Percentiles rank a stretch among this genome's conserved stretches.
phyloP scores from a whole-genome alignment of 164 flowering plant species.

The Magnolia kwangsiensis region DNA sequence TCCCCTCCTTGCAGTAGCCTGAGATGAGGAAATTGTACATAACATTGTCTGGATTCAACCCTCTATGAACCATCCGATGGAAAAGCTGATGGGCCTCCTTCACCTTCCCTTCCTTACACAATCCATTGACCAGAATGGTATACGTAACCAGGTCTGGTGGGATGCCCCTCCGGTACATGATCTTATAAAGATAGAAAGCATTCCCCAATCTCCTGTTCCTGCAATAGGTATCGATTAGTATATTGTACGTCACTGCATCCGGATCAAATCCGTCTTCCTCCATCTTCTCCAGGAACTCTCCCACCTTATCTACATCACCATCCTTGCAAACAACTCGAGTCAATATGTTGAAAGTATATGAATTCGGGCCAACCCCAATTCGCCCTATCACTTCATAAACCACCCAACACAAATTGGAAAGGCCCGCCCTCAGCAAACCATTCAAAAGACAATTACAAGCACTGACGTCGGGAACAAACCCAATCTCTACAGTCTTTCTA shows the following conservation, averaged over 20 bases:
- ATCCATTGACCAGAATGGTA: constrained; percentile 72
- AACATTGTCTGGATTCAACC: constrained; percentile 58
- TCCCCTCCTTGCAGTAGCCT: constrained; percentile 74
- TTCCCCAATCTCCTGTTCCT: constrained; percentile 60
- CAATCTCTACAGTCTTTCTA: constrained; percentile 44
- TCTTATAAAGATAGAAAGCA: constrained; percentile 71
- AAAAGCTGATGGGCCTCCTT: constrained; percentile 79
- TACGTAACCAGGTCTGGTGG: constrained; percentile 73
- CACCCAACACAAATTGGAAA: constrained; percentile 56
- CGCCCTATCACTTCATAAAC: constrained; percentile 61
- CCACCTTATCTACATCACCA: constrained; percentile 59
- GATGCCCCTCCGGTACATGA: constrained; percentile 72
- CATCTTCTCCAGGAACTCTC: constrained; percentile 77
- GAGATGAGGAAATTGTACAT: constrained; percentile 70
- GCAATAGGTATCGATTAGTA: constrained; percentile 66
- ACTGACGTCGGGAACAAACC: constrained; percentile 55
- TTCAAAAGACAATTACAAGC: constrained; percentile 64
- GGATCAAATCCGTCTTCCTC: constrained; percentile 91
- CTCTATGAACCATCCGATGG: constrained; percentile 59
- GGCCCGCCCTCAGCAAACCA: constrained; percentile 50
- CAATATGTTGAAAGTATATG: constrained; percentile 76
- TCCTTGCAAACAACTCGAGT: constrained; percentile 63
- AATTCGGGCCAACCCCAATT: constrained; percentile 53
- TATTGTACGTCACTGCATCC: constrained; percentile 91
- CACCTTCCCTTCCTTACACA: constrained; percentile 54